Evolutionary conservation across 345 rosid genomes (phyloP).

Genomic region (Arabidopsis arenosa): DNA sequence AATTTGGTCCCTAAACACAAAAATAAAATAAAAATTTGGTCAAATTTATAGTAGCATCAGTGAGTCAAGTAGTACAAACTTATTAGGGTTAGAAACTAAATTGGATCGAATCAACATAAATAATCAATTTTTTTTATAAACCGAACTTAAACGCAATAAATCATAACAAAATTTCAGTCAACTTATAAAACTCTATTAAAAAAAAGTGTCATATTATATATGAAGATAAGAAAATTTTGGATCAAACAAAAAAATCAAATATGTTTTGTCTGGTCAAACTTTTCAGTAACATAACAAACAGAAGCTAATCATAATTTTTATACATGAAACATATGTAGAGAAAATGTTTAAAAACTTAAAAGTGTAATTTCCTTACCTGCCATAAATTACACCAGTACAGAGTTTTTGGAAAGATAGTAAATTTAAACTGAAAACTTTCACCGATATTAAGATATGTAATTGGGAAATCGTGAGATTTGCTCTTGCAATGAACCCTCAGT

Average conservation of each 20-base stretch:
- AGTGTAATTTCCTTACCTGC: constrained; percentile 15
- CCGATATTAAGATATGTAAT: constrained; percentile 30
- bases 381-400: constrained; percentile 35
- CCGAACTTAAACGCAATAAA: too few relatives aligned
- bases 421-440: constrained; percentile 25
- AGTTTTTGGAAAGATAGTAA: constrained; percentile 5
- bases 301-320: background rate
- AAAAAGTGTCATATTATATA: too few relatives aligned
- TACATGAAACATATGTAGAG: background rate
- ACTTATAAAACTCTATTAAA: too few relatives aligned
- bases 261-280: background rate
- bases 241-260: too few relatives aligned
- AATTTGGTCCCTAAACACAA: constrained; percentile 32
- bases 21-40: too few relatives aligned
- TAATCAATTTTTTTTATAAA: too few relatives aligned
- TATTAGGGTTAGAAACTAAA: too few relatives aligned
- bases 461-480: constrained; percentile 33
- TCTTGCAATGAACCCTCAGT: constrained; percentile 33
- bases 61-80: too few relatives aligned
- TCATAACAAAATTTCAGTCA: too few relatives aligned
- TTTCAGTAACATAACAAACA: background rate
- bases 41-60: too few relatives aligned
- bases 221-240: too few relatives aligned
- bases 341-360: background rate
- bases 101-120: too few relatives aligned